These are phyloP conservation scores for Tricholoma sp. DNA, from an alignment of 768 basidiomycete genomes.

Conservation along the genomic window DNA sequence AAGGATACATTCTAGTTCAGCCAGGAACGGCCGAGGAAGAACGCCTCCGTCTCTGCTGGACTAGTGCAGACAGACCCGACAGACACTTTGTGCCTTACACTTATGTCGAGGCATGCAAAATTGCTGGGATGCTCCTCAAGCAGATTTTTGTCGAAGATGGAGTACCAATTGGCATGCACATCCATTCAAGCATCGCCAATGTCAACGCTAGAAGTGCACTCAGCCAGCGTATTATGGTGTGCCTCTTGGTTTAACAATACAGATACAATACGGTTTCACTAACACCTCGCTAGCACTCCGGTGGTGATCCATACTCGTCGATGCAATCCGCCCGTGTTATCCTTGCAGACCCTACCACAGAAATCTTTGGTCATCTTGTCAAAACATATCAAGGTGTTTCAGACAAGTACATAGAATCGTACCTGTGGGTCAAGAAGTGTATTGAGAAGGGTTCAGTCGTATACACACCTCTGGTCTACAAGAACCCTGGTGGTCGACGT, in stretches of 20 bases:
- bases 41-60: conserved; percentile 74
- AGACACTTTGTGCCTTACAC: conserved; percentile 77
- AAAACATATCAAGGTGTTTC: conserved; percentile 66
- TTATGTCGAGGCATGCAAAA: conserved; percentile 80
- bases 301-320: conserved; percentile 70
- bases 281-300: conserved; percentile 57
- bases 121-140: conserved; percentile 65
- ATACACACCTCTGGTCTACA: conserved; percentile 76
- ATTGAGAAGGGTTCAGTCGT: conserved; percentile 60
- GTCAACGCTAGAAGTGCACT: conserved; percentile 65
- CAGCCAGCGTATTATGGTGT: conserved; percentile 66
- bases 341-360: conserved; percentile 75
- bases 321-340: conserved; percentile 71
- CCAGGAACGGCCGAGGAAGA: conserved; percentile 66
- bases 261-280: not conserved
- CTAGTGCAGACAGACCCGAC: conserved; percentile 61
- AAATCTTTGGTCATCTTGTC: conserved; percentile 69
- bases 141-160: conserved; percentile 73
- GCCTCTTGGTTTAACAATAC: not conserved
- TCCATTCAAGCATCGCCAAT: conserved; percentile 78
- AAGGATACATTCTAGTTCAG: conserved; percentile 70
- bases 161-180: conserved; percentile 67
- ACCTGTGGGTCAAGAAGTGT: conserved; percentile 81
- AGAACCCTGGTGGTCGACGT: conserved; percentile 77
- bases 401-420: conserved; percentile 75